Conservation (phyloP, 345 rosid genomes). For the Gossypium mustelinum region DNA sequence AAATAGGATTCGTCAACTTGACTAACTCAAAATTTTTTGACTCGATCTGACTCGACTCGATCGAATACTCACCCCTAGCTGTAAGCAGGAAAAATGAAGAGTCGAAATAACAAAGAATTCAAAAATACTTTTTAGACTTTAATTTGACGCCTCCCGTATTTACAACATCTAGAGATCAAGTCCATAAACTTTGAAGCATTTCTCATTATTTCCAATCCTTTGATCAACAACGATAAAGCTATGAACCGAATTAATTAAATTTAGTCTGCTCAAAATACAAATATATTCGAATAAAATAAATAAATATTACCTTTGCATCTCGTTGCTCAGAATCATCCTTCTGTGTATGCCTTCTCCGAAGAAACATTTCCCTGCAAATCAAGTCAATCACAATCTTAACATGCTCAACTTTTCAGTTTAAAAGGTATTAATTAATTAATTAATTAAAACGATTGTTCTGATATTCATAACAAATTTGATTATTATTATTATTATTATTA, state of each 20-base stretch:
- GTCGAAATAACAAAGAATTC: neutral
- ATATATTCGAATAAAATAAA: neutral
- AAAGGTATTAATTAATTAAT: neutral
- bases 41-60: too few species aligned
- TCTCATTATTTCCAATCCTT: neutral
- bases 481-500: neutral
- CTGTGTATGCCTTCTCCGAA: conserved; percentile 43
- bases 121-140: neutral
- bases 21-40: too few species aligned
- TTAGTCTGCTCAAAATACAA: neutral
- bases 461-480: neutral
- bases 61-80: too few species aligned
- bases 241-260: neutral
- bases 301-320: conserved; percentile 52
- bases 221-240: neutral
- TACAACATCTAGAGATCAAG: neutral
- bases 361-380: conserved; percentile 42
- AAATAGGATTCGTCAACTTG: too few species aligned
- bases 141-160: neutral
- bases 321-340: conserved; percentile 36
- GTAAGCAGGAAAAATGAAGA: neutral
- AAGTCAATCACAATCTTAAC: neutral
- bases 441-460: neutral
- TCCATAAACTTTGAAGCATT: neutral
- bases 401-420: neutral